A percentile compares a stretch with the other conserved stretches of the same genome.
phyloP scores from a whole-genome alignment of 208 protist genomes.

The Trypanosoma lewisi region DNA sequence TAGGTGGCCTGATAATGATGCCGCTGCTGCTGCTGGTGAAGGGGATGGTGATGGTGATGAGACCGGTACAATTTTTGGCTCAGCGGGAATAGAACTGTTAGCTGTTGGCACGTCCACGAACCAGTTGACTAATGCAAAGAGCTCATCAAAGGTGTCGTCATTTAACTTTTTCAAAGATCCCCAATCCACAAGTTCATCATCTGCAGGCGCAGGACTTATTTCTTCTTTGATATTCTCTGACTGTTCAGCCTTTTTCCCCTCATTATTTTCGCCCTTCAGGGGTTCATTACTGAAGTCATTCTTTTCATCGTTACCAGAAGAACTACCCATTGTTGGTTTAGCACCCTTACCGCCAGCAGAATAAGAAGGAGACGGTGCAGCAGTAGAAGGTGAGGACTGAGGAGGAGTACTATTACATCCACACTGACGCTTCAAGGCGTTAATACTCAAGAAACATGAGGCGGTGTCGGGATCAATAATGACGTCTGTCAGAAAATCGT shows the following conservation, averaged over 20 bases:
- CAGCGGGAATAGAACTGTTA: constrained; percentile 58
- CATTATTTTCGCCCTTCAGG: background rate
- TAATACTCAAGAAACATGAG: constrained; percentile 58
- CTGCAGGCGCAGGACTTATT: background rate
- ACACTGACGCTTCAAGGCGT: constrained; percentile 61
- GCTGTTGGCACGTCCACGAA: constrained; percentile 77
- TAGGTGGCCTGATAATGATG: background rate
- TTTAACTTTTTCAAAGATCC: constrained; percentile 44
- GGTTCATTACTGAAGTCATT: background rate
- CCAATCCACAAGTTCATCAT: constrained; percentile 11
- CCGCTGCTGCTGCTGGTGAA: background rate
- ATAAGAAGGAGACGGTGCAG: too few species aligned
- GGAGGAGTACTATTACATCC: constrained; percentile 37
- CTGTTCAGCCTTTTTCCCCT: background rate
- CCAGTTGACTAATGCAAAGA: constrained; percentile 79
- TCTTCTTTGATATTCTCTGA: constrained; percentile 16
- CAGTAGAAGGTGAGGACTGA: too few species aligned
- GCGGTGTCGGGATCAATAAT: constrained; percentile 72
- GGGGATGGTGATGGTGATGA: too few species aligned
- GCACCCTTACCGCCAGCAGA: constrained; percentile 16
- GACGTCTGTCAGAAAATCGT: constrained; percentile 69
- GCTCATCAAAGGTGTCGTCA: constrained; percentile 62
- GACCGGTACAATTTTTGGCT: constrained; percentile 4
- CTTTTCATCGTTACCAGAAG: background rate
- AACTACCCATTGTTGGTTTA: too few species aligned